Evolutionary conservation across 306 rosid genomes (phyloP).

Genomic region (Biancaea sappan): DNA sequence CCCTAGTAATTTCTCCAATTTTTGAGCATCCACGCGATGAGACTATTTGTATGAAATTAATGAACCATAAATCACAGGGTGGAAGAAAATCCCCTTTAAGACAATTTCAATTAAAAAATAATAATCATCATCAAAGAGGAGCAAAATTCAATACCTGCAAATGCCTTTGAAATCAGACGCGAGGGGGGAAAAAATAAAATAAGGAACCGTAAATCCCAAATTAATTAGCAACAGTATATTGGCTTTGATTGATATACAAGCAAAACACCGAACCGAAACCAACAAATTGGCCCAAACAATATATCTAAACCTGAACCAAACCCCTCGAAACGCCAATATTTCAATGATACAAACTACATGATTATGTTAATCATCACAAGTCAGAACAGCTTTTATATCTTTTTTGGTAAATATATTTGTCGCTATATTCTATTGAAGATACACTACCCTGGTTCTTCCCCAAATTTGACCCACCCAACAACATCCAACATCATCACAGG

Average conservation of each 20-base stretch:
- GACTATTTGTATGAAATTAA: too few species aligned
- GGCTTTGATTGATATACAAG: not conserved
- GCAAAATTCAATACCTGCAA: too few species aligned
- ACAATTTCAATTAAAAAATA: too few species aligned
- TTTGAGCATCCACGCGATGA: too few species aligned
- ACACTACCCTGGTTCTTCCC: not conserved
- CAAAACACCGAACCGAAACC: not conserved
- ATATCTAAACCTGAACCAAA: not conserved
- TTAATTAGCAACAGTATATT: not conserved
- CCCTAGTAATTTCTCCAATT: too few species aligned
- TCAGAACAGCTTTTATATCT: not conserved
- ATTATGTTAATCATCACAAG: not conserved
- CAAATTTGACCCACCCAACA: not conserved
- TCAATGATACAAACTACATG: not conserved
- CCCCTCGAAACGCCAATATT: not conserved
- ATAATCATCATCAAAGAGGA: too few species aligned
- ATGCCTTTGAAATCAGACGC: too few species aligned
- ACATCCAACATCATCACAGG: not conserved
- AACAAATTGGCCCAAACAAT: not conserved
- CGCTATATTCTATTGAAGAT: not conserved
- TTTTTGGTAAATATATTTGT: not conserved
- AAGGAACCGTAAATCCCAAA: not conserved
- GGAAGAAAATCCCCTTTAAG: too few species aligned
- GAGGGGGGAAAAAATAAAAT: not conserved
- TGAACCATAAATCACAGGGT: too few species aligned